phyloP scores from a whole-genome alignment of 768 basidiomycete species.

The Termitomyces sp. region DNA sequence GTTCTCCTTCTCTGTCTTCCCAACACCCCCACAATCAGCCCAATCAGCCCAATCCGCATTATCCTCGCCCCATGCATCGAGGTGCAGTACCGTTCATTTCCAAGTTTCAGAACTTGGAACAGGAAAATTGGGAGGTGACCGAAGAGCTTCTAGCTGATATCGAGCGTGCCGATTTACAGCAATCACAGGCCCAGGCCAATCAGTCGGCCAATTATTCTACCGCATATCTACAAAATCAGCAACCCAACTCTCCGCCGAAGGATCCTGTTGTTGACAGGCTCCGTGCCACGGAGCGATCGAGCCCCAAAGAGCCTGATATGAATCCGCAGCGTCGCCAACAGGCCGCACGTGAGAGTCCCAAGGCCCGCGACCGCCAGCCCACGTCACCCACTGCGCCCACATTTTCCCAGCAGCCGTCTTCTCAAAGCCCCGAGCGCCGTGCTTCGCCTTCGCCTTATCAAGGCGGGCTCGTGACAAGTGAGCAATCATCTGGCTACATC shows the following conservation, averaged over 20 bases:
- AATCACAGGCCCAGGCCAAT: slow-evolving; percentile 42
- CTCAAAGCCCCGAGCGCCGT: slow-evolving; percentile 49
- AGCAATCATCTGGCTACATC: slow-evolving; percentile 37
- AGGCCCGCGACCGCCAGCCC: slow-evolving; percentile 39
- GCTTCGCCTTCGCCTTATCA: slow-evolving; percentile 48
- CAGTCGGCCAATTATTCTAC: slow-evolving; percentile 26
- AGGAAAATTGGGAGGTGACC: slow-evolving; percentile 60
- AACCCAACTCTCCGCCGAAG: slow-evolving; percentile 41
- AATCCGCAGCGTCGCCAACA: slow-evolving; percentile 32
- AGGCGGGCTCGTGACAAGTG: slow-evolving; percentile 41
- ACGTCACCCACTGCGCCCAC: slow-evolving; percentile 29
- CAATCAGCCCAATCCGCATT: slow-evolving; percentile 39
- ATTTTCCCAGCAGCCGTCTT: slow-evolving; percentile 30
- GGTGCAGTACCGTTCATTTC: slow-evolving; percentile 49
- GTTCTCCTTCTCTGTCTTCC: slow-evolving; percentile 26
- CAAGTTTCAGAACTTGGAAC: slow-evolving; percentile 46
- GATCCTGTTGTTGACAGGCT: slow-evolving; percentile 52
- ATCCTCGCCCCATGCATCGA: slow-evolving; percentile 62
- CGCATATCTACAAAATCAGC: slow-evolving; percentile 20
- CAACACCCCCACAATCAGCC: slow-evolving; percentile 23
- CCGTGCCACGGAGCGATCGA: slow-evolving; percentile 44
- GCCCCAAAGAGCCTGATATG: slow-evolving; percentile 48
- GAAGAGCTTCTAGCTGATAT: slow-evolving; percentile 67
- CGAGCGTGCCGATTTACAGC: slow-evolving; percentile 64
- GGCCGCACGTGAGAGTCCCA: slow-evolving; percentile 42